phyloP scores from a whole-genome alignment of 495 filamentous ascomycete species.

The Penicillium paxilli region DNA sequence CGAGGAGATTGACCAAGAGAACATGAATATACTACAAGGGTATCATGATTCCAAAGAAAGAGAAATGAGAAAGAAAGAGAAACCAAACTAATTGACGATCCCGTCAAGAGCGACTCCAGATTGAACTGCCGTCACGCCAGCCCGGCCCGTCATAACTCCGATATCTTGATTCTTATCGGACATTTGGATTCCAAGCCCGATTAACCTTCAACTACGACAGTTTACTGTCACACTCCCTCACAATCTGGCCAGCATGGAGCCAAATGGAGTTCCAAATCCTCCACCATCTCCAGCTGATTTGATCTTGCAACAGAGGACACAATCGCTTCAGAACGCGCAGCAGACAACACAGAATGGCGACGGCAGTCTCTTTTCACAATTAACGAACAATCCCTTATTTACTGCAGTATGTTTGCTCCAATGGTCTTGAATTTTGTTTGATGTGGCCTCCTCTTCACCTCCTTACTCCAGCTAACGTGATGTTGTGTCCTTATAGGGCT shows the following conservation, averaged over 20 bases:
- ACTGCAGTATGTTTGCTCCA: slow-evolving; percentile 51
- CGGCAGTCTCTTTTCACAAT: slow-evolving; percentile 50
- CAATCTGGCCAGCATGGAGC: slow-evolving; percentile 37
- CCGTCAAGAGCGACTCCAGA: background rate
- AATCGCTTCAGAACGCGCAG: slow-evolving; percentile 30
- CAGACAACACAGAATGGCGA: slow-evolving; percentile 34
- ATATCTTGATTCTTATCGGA: slow-evolving; percentile 8
- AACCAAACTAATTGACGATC: background rate
- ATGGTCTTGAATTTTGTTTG: background rate
- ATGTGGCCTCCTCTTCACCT: too few species aligned
- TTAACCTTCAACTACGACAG: background rate
- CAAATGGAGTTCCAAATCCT: slow-evolving; percentile 34
- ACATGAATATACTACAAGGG: too few species aligned
- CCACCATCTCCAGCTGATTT: slow-evolving; percentile 38
- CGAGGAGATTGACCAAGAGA: too few species aligned
- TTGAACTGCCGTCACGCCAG: slow-evolving; percentile 2
- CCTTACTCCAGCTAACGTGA: too few species aligned
- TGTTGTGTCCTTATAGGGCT: slow-evolving; percentile 48
- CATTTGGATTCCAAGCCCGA: background rate
- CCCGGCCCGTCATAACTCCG: slow-evolving; percentile 39
- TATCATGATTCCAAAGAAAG: too few species aligned
- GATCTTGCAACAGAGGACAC: slow-evolving; percentile 40
- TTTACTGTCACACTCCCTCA: background rate
- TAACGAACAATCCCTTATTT: slow-evolving; percentile 69
- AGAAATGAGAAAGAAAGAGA: too few species aligned